Evolutionary conservation across 257 asterid species (phyloP).

Genomic region (Penstemon davidsonii): DNA sequence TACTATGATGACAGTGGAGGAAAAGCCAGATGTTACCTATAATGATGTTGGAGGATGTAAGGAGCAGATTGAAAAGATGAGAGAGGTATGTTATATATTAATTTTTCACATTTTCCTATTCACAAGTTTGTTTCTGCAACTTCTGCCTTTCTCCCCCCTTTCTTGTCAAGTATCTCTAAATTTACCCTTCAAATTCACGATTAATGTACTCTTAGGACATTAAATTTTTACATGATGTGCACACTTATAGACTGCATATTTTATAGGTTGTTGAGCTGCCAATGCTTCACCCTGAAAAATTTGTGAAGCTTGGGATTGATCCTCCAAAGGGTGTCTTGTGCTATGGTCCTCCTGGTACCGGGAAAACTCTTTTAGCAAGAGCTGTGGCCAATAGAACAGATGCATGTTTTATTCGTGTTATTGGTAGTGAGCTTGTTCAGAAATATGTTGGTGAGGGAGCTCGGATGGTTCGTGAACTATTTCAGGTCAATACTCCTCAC

Average conservation of each 20-base stretch:
- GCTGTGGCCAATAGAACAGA: slow-evolving; percentile 98
- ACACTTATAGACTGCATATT: background rate
- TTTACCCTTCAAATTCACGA: too few relatives aligned
- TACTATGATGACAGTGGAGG: slow-evolving; percentile 99
- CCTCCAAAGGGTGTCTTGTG: slow-evolving; percentile 99
- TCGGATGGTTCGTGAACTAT: slow-evolving; percentile 97
- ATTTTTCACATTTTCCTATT: background rate
- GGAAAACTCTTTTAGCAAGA: slow-evolving; percentile 91
- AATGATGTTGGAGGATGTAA: slow-evolving; percentile 98
- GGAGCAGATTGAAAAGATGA: slow-evolving; percentile 98
- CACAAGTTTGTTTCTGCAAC: too few relatives aligned
- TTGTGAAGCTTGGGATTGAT: slow-evolving; percentile 94
- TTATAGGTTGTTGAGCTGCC: slow-evolving; percentile 95
- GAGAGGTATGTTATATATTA: slow-evolving; percentile 61
- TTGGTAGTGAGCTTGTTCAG: slow-evolving; percentile 98
- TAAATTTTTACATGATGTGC: background rate
- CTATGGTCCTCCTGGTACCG: slow-evolving; percentile 99
- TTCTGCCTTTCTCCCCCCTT: background rate
- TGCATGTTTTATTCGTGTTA: slow-evolving; percentile 96
- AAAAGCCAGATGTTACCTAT: slow-evolving; percentile 96
- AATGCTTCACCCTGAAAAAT: slow-evolving; percentile 98
- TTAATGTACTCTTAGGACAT: background rate
- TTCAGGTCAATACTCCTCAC: slow-evolving; percentile 58
- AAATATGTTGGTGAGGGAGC: slow-evolving; percentile 99
- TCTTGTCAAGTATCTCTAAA: background rate